Evolutionary conservation across 179 eudicot species (phyloP).

Genomic region (Drosera spatulata): DNA sequence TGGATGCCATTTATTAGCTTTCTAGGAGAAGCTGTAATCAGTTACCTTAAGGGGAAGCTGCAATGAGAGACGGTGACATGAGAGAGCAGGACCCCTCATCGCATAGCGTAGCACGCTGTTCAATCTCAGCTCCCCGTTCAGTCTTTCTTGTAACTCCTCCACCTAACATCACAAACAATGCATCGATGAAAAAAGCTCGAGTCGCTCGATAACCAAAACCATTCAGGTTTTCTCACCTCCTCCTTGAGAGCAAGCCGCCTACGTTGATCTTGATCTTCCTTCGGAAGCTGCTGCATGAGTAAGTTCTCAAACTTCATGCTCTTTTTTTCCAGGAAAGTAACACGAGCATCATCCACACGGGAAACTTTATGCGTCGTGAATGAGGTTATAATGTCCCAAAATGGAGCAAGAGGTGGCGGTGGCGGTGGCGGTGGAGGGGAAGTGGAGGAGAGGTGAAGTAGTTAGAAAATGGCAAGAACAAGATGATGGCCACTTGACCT

Average conservation of each 20-base stretch:
- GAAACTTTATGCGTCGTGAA: background rate
- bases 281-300: constrained; percentile 29
- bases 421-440: background rate
- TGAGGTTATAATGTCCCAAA: constrained; percentile 10
- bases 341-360: background rate
- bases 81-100: constrained; percentile 43
- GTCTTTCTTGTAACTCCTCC: constrained; percentile 49
- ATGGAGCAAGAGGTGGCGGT: background rate
- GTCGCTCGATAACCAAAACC: background rate
- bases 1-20: no score
- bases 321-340: no score
- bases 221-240: constrained; percentile 28
- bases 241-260: constrained; percentile 39
- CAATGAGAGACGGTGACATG: constrained; percentile 43
- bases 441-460: no score
- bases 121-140: constrained; percentile 53
- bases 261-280: constrained; percentile 36
- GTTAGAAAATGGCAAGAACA: no score
- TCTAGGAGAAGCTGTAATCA: background rate
- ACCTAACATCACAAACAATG: constrained; percentile 31
- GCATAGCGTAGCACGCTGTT: constrained; percentile 51
- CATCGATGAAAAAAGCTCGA: background rate
- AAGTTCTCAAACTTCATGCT: constrained; percentile 75
- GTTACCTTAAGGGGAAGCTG: constrained; percentile 54
- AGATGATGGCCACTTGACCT: no score